Evolutionary conservation across 1,139 yeast species (phyloP).

Genomic region (Candida smagusa): DNA sequence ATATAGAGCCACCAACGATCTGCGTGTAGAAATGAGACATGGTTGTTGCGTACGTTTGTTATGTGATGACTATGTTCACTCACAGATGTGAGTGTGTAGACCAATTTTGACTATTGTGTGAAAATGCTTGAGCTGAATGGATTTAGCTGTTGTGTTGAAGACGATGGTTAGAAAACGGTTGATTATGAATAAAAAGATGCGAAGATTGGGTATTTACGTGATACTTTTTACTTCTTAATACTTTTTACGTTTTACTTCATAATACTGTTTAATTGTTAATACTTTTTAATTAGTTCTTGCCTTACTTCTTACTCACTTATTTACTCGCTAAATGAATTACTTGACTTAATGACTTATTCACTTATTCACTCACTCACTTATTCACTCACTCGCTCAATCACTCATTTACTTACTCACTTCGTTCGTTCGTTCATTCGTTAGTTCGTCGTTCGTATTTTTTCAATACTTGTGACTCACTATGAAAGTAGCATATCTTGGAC

Average conservation of each 20-base stretch:
- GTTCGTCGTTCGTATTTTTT: too few relatives aligned
- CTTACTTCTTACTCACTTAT: too few relatives aligned
- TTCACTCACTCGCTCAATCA: not conserved
- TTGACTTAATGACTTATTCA: not conserved
- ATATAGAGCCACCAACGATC: slow-evolving; percentile 65
- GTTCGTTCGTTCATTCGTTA: too few relatives aligned
- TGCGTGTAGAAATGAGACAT: slow-evolving; percentile 23
- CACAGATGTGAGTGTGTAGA: not conserved
- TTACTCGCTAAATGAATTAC: too few relatives aligned
- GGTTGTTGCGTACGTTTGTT: not conserved
- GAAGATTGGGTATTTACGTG: too few relatives aligned
- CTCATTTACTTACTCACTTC: too few relatives aligned
- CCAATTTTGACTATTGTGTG: not conserved
- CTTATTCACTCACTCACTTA: not conserved
- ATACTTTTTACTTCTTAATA: too few relatives aligned
- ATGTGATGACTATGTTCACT: not conserved
- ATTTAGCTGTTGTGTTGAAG: slow-evolving; percentile 4
- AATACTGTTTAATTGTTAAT: too few relatives aligned
- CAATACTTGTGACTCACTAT: slow-evolving; percentile 7
- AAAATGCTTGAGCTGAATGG: slow-evolving; percentile 7
- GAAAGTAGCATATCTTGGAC: slow-evolving; percentile 76
- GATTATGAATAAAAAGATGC: not conserved
- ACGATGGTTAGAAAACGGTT: too few relatives aligned
- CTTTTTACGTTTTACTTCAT: too few relatives aligned
- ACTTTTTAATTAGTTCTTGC: too few relatives aligned